Evolutionary conservation across 805 yeast species (phyloP), one percentile per base, ranked within the genome.

Genomic region (Zygosaccharomyces lentus): DNA sequence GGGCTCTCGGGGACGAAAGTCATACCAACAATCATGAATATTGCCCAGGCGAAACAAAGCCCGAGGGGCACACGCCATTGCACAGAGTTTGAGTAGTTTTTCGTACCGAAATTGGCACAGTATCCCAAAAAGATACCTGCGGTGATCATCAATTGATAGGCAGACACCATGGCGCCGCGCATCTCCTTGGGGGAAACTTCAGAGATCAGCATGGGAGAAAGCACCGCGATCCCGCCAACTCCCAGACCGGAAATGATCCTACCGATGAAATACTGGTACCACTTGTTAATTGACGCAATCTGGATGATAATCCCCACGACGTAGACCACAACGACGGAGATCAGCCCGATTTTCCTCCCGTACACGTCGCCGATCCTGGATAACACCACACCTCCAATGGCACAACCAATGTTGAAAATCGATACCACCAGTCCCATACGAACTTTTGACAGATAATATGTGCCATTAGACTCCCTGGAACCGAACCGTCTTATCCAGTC

Each of bases 11-110:
- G 90, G 76, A 82, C 81, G 58, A 76, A 74, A 15, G 63, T 53
- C 64, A 70, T 61, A 52, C 68, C 73, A 26, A 55, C 59, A 43
- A 70, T 58, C 71, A 71, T 64, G 45, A 68, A 55, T 34, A 71
- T 31, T 17, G 75, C 75, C 77, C 78, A 77, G 24, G 72, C 71
- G 56, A 76, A 76, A 57, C 74, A 70, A 50, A 80, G 65, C 47
- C 84, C 85, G 60, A 84, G 71, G 46, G 86, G 87, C 52, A 84
- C 75, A 75, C 90, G 81, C 89, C 89, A 84, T 69, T 81, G 85
- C 10, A 67, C 87, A 26, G 65, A 58, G 82, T 60, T 51, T 5
- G 49, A 37, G 49, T 64, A 64, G 21, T 54, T 57, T 44, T 64
- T 65, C 13, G 67, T 80, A 66, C 89, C 90, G 63, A 75, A 84